Evolutionary conservation across 257 asterid species (phyloP).

Genomic region (Ajuga chamaepitys): DNA sequence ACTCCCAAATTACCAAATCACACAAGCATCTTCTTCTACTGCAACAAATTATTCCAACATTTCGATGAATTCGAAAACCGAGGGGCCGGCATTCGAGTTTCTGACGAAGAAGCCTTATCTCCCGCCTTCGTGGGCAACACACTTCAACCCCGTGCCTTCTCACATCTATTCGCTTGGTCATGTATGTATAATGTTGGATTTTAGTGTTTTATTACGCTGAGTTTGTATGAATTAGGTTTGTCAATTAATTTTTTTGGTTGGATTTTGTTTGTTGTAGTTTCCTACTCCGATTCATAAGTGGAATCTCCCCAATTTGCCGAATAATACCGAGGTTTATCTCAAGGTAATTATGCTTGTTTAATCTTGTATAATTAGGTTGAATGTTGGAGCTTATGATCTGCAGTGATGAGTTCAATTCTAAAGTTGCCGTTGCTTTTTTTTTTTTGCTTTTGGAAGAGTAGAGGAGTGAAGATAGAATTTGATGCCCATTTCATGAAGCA

Average conservation of each 20-base stretch:
- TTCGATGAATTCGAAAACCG: constrained; percentile 31
- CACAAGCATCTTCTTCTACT: constrained; percentile 6
- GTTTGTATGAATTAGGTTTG: neutral
- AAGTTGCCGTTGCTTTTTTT: neutral
- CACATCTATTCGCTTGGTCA: constrained; percentile 70
- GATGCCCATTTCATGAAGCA: neutral
- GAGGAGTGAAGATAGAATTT: neutral
- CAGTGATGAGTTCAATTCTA: neutral
- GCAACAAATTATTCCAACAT: constrained; percentile 8
- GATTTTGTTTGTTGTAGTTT: constrained; percentile 30
- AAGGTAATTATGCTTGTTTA: constrained; percentile 44
- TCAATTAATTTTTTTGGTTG: neutral
- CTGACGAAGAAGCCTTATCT: constrained; percentile 56
- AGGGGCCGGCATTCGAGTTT: constrained; percentile 39
- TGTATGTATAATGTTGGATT: constrained; percentile 28
- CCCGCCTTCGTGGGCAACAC: constrained; percentile 83
- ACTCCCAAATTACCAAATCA: neutral
- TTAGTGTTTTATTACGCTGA: neutral
- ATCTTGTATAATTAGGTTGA: neutral
- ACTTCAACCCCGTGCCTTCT: constrained; percentile 68
- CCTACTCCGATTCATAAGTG: constrained; percentile 96
- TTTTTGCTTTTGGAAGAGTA: neutral
- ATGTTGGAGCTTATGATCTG: neutral
- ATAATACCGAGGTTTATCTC: constrained; percentile 72
- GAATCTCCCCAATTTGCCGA: constrained; percentile 91